Evolutionary conservation across 2,329 filamentous ascomycete species (phyloP), one percentile per base, ranked within the genome.

Genomic region (Penicillium sp.): DNA sequence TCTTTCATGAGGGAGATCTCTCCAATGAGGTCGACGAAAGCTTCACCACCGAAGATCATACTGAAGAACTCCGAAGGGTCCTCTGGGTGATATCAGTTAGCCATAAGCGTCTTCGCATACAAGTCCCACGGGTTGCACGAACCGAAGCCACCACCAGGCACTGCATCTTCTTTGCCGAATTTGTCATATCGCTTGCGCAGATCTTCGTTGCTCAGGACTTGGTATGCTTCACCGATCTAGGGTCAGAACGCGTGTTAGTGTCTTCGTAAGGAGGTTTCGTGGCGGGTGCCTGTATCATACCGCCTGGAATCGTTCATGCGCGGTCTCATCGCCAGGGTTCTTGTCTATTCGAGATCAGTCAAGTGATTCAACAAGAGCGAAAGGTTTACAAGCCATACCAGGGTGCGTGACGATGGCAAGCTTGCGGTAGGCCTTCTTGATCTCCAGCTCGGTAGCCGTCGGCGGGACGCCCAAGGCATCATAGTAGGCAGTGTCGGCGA

Each of bases 1-100:
- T 99, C 95, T 81, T 97, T 98, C 91, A 99, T 97, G 59, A 99
- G 86, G 53, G 91, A 95, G 69, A 99, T 96, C 83, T 99, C 95
- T 67, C 95, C 95, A 72, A 99, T 98, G 83, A 95, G 92, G 81
- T 99, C 94, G 62, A 90, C 83, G 72, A 99, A 99, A 12, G 94
- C 92, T 70, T 97, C 94, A 61, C 95, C 95, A 68, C 95, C 95
- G 73, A 99, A 99, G 69, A 99, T 99, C 82, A 93, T 96, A 71
- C 90, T 90, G 80, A 99, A 99, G 84, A 99, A 99, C 79, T 99
- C 95, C 65, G 92, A 86, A 1, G 95, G 95, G 76, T 99, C 95
- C 82, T 90, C 86, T 86, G 72, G 57, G 55, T 15, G 48, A 28
- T 38, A n/a, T 28, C 15, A 45, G 58, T 70, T 38, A 69, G 61